Base-by-base conservation (phyloP, 2,329 filamentous ascomycete genomes). In the Hawksworthiomyces lignivorus region DNA sequence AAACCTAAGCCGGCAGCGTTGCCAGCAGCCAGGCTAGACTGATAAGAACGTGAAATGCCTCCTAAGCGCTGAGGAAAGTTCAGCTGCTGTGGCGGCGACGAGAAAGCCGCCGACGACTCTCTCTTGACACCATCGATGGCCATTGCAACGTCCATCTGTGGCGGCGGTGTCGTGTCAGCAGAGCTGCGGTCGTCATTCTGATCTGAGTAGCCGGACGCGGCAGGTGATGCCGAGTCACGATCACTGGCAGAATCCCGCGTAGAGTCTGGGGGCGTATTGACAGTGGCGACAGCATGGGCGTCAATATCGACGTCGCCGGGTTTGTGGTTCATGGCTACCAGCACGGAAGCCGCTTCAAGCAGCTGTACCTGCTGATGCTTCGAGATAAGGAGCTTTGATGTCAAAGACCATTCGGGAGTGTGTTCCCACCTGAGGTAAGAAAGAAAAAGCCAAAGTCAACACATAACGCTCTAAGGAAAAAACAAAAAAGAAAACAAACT, bases 311-410 rank as follows among this genome's bases (percentile, higher is more conserved):
- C 65, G 7, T 27, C 28, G 10, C 35, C 22, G 1, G 41, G n/a
- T 21, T 42, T 30, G 30, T 38, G 37, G 58, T 80, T 96, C 89
- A 98, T 97, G 57, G 81, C 82, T 45, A 97, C 83, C 50, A 98
- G 72, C 39, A 97, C 92, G n/a, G 88, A 94, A 29, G 92, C 92
- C 30, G 92, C 92, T 66, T 98, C 92, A 46, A 98, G 77, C 47
- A 98, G 76, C 64, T 98, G 92, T 40, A 98, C 92, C 70, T 98
- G 92, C 67, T 98, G 92, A 64, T 98, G 92, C 75, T 98, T 98
- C 55, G 90, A 97, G 56, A 98, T 97, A 61, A 97, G 81, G 60
- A 97, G 74, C 69, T 97, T 97, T 54, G 92, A 97, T 43, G 92
- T 98, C 62, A 84, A 83, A 39, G 89, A 86, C 92, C 92, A 98